phyloP scores from a whole-genome alignment of 2,329 filamentous ascomycete genomes.

The Hansfordia pulvinata region DNA sequence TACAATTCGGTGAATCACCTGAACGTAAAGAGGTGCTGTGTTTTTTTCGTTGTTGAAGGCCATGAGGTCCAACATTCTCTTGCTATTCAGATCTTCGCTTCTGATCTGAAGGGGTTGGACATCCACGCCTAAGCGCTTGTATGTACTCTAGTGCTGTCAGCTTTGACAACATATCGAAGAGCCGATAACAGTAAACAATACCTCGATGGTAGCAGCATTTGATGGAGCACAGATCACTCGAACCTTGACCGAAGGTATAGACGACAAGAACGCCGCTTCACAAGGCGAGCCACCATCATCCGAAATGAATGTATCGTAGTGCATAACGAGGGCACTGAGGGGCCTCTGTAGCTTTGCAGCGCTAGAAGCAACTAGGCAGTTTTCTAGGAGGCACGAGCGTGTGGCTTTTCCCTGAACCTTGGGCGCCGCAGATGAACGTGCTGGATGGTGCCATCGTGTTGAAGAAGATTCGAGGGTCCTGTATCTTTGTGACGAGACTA shows the following conservation, averaged over 20 bases:
- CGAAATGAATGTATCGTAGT: constrained; percentile 44
- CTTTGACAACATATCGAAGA: background rate
- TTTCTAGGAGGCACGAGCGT: constrained; percentile 43
- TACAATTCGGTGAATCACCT: constrained; percentile 40
- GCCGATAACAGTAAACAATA: constrained; percentile 4
- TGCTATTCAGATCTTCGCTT: constrained; percentile 38
- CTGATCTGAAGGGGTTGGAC: constrained; percentile 38
- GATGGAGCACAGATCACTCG: constrained; percentile 40
- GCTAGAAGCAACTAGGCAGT: constrained; percentile 32
- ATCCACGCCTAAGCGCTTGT: constrained; percentile 26
- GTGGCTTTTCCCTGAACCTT: constrained; percentile 52
- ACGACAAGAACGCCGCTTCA: constrained; percentile 44
- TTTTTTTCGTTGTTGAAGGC: too few relatives aligned
- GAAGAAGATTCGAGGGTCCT: constrained; percentile 26
- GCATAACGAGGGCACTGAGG: constrained; percentile 48
- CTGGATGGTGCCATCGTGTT: constrained; percentile 39
- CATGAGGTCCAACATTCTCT: constrained; percentile 47
- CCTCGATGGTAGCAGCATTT: constrained; percentile 28
- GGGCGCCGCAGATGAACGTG: constrained; percentile 49
- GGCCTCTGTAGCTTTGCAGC: constrained; percentile 33
- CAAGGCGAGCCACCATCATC: constrained; percentile 35
- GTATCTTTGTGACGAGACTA: too few relatives aligned
- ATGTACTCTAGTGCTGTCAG: constrained; percentile 19
- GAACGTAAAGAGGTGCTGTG: constrained; percentile 48
- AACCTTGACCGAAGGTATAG: constrained; percentile 26